Conservation (phyloP, 106 monocot genomes). For the Platanthera zijinensis region DNA sequence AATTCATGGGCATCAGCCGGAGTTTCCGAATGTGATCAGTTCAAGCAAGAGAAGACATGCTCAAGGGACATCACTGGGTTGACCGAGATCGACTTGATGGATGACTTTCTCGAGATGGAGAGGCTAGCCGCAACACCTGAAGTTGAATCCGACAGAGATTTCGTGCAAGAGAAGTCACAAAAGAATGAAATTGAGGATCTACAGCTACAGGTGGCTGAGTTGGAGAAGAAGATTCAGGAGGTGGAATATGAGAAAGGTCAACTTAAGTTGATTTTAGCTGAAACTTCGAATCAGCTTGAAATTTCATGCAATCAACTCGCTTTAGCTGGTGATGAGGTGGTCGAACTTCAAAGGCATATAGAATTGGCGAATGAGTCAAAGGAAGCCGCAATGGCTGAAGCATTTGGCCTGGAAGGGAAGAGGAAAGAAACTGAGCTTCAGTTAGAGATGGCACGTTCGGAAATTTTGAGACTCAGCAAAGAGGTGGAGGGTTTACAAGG, state of each 20-base stretch:
- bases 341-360: conserved; percentile 33
- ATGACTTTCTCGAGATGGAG: conserved; percentile 98
- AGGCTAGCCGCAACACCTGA: conserved; percentile 46
- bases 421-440: conserved; percentile 15
- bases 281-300: conserved; percentile 28
- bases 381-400: conserved; percentile 19
- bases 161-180: conserved; percentile 5
- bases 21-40: conserved; percentile 70
- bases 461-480: conserved; percentile 10
- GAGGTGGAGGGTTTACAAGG: conserved; percentile 16
- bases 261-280: conserved; percentile 37
- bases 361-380: conserved; percentile 27
- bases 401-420: conserved; percentile 13
- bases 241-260: conserved; percentile 52
- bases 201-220: conserved; percentile 16
- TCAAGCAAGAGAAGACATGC: conserved; percentile 37
- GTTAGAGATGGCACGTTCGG: conserved; percentile 10
- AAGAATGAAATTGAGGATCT: conserved; percentile 25
- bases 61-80: conserved; percentile 17
- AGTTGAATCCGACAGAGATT: conserved; percentile 14
- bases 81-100: conserved; percentile 64
- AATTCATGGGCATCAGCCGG: conserved; percentile 72
- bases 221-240: conserved; percentile 42
- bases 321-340: conserved; percentile 33
- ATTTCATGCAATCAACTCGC: conserved; percentile 17